Conservation (phyloP, 2,329 filamentous ascomycete species). For the Nemania sp. region DNA sequence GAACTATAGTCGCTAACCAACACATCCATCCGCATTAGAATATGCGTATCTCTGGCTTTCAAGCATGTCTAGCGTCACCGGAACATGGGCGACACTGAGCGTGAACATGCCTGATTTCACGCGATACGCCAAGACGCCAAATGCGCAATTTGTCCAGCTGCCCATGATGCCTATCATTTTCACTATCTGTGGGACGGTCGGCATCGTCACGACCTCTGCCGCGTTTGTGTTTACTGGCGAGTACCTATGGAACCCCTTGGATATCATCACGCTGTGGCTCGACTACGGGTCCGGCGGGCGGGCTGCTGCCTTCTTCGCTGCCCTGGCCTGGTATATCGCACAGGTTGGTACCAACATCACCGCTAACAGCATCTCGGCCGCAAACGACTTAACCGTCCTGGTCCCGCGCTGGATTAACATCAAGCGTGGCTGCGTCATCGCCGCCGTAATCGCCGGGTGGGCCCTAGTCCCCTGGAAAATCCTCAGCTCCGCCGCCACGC, state of each 20-base stretch:
- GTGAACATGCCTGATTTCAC: conserved; percentile 60
- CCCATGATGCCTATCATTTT: conserved; percentile 52
- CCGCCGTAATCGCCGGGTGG: conserved; percentile 58
- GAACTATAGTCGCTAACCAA: neutral
- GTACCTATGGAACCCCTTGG: conserved; percentile 54
- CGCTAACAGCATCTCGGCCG: conserved; percentile 57
- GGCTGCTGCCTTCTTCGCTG: conserved; percentile 50
- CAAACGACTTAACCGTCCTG: conserved; percentile 60
- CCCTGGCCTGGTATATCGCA: conserved; percentile 56
- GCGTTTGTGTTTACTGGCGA: conserved; percentile 55
- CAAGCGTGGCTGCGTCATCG: conserved; percentile 57
- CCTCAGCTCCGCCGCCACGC: conserved; percentile 57
- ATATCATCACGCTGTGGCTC: conserved; percentile 51
- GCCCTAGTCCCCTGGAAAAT: conserved; percentile 69
- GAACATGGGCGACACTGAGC: conserved; percentile 47
- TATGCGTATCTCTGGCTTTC: conserved; percentile 57
- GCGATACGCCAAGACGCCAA: conserved; percentile 42
- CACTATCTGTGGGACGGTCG: conserved; percentile 53
- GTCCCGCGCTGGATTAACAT: conserved; percentile 60
- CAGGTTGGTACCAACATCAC: conserved; percentile 60
- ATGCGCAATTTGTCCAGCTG: conserved; percentile 47
- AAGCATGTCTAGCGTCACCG: conserved; percentile 51
- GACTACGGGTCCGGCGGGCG: conserved; percentile 47
- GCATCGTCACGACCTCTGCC: conserved; percentile 62
- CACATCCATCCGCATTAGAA: conserved; percentile 24